Percentiles rank a stretch among this genome's conserved stretches.
Conservation (phyloP, 164 flowering plant species). For the Annona squamosa region DNA sequence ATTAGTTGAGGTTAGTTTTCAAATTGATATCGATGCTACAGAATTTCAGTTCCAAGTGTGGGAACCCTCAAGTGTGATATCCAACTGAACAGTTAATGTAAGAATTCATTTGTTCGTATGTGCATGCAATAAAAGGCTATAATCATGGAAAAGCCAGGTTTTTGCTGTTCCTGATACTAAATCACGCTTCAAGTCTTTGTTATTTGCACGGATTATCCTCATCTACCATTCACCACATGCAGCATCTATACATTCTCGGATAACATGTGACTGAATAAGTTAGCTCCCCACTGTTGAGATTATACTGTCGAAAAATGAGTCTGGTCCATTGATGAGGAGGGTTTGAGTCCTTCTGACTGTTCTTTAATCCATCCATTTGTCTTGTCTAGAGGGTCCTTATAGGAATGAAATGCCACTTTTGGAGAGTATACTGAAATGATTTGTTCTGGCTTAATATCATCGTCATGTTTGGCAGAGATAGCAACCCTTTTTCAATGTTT, state of each 20-base stretch:
- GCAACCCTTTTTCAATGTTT: not conserved
- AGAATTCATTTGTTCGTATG: not conserved
- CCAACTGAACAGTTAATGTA: too few relatives aligned
- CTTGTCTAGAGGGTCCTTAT: not conserved
- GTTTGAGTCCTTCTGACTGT: not conserved
- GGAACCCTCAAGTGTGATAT: not conserved
- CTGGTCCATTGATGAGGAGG: not conserved
- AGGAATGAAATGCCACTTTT: not conserved
- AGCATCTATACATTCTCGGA: not conserved
- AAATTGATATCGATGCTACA: not conserved
- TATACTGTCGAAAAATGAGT: not conserved
- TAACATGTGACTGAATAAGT: not conserved
- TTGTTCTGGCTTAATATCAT: not conserved
- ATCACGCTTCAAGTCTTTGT: not conserved
- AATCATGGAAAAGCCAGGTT: not conserved
- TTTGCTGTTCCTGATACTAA: not conserved
- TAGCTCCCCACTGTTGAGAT: not conserved
- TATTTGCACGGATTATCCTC: not conserved
- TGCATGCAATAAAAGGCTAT: not conserved
- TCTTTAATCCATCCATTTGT: not conserved
- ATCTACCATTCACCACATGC: not conserved
- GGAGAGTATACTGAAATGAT: not conserved
- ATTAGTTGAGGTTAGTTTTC: constrained; percentile 70
- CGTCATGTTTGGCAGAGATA: not conserved
- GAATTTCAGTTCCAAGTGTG: not conserved